These are phyloP conservation scores for Magnusiomyces fungicola DNA, from an alignment of 1,139 yeast species.

Conservation along the genomic window DNA sequence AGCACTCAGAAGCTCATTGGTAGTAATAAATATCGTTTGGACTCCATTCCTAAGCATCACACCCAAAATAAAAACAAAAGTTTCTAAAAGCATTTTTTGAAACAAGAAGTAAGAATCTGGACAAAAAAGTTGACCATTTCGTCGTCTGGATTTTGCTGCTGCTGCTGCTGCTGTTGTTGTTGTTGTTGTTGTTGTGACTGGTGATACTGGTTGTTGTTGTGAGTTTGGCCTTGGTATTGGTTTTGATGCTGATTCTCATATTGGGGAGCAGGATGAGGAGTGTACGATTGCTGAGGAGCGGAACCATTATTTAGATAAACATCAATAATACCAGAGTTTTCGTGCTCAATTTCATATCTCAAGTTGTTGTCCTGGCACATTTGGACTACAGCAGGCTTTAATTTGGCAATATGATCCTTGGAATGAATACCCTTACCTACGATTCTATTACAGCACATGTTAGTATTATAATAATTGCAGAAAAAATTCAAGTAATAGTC, in stretches of 20 bases:
- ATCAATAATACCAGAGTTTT: slow-evolving; percentile 74
- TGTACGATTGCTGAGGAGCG: slow-evolving; percentile 19
- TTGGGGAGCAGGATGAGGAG: not conserved
- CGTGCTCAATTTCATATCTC: slow-evolving; percentile 52
- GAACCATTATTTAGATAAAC: slow-evolving; percentile 44
- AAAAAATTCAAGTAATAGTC: not conserved
- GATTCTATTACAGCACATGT: slow-evolving; percentile 46
- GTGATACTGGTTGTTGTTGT: slow-evolving; percentile 15
- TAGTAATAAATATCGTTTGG: too few relatives aligned
- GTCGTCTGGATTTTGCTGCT: slow-evolving; percentile 25
- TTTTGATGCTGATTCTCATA: slow-evolving; percentile 21
- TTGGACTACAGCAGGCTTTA: slow-evolving; percentile 82
- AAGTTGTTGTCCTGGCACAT: slow-evolving; percentile 62
- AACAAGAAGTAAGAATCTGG: slow-evolving; percentile 19
- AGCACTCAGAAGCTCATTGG: too few relatives aligned
- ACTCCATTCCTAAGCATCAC: too few relatives aligned
- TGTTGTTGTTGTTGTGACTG: slow-evolving; percentile 22
- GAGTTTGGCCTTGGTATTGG: slow-evolving; percentile 17
- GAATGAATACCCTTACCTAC: slow-evolving; percentile 96
- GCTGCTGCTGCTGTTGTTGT: slow-evolving; percentile 25
- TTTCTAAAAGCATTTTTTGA: slow-evolving; percentile 17
- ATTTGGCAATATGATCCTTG: slow-evolving; percentile 68
- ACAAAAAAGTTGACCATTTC: slow-evolving; percentile 20
- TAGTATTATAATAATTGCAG: slow-evolving; percentile 21
- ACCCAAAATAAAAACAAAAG: slow-evolving; percentile 4